Evolutionary conservation across 208 protist species (phyloP).

Genomic region (Entamoeba invadens): DNA sequence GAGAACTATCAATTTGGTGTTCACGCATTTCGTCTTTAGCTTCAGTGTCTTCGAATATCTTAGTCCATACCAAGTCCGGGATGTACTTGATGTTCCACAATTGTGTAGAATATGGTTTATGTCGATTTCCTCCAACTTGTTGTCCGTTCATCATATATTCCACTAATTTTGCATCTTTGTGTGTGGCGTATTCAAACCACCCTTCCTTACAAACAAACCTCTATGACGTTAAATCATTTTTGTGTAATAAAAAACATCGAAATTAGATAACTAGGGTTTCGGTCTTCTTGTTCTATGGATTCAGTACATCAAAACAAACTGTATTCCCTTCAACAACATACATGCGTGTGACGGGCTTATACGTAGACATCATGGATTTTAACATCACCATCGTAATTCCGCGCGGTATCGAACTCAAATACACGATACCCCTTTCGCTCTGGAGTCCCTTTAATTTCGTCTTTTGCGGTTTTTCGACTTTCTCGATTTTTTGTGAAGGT

Average conservation of each 20-base stretch:
- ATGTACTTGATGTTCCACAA: background rate
- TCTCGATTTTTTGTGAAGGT: background rate
- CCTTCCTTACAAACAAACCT: background rate
- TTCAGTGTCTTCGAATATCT: background rate
- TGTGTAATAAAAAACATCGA: background rate
- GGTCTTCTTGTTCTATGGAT: background rate
- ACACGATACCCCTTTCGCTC: background rate
- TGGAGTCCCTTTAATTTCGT: background rate
- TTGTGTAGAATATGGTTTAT: background rate
- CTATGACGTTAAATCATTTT: too few relatives aligned
- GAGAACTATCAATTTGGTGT: background rate
- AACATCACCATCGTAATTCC: background rate
- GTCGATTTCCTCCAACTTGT: background rate
- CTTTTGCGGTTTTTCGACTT: too few relatives aligned
- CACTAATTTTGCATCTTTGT: background rate
- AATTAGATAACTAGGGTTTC: background rate
- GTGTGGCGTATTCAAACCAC: background rate
- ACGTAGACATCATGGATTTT: background rate
- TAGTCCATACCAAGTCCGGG: background rate
- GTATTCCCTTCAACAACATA: background rate
- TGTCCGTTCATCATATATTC: background rate
- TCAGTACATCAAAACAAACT: background rate
- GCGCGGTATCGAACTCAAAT: background rate
- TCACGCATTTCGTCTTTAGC: background rate
- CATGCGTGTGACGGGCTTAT: background rate